A percentile compares a stretch with the other conserved stretches of the same genome.
phyloP scores from a whole-genome alignment of 352 stramenopile species.

The Pythium rhizo-oryzae region DNA sequence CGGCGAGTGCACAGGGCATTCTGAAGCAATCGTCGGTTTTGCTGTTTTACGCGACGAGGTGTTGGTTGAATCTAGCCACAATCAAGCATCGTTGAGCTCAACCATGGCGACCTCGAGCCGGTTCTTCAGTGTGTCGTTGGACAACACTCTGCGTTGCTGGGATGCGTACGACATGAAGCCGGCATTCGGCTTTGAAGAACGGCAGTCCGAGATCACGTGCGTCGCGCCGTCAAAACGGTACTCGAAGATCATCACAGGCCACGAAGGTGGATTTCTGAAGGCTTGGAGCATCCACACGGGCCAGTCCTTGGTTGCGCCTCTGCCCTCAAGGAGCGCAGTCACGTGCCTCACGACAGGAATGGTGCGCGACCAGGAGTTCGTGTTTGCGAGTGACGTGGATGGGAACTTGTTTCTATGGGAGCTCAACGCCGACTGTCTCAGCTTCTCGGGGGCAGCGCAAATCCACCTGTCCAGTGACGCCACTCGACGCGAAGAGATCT shows the following conservation, averaged over 20 bases:
- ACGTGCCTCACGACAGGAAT: slow-evolving; percentile 53
- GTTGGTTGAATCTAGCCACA: neutral
- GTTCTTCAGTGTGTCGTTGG: slow-evolving; percentile 70
- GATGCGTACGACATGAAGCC: slow-evolving; percentile 69
- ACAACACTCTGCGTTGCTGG: slow-evolving; percentile 79
- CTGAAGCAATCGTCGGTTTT: slow-evolving; percentile 51
- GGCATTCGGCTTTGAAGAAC: slow-evolving; percentile 68
- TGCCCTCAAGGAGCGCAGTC: slow-evolving; percentile 40
- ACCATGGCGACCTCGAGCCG: slow-evolving; percentile 32
- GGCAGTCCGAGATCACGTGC: slow-evolving; percentile 62
- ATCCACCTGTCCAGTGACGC: slow-evolving; percentile 29
- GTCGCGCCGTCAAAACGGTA: slow-evolving; percentile 54
- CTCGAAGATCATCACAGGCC: slow-evolving; percentile 61
- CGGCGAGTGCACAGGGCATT: slow-evolving; percentile 52
- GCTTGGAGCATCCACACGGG: slow-evolving; percentile 67
- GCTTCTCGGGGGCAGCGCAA: slow-evolving; percentile 10
- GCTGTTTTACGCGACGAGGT: slow-evolving; percentile 40
- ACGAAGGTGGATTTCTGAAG: slow-evolving; percentile 59
- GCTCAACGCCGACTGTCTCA: slow-evolving; percentile 43
- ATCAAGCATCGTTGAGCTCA: neutral
- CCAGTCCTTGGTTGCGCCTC: slow-evolving; percentile 35
- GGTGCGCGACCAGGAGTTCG: slow-evolving; percentile 60
- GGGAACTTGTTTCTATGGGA: slow-evolving; percentile 62
- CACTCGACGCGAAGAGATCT: slow-evolving; percentile 46
- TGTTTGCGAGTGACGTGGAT: slow-evolving; percentile 52